A percentile compares a stretch with the other conserved stretches of the same genome.
These are phyloP conservation scores for Xylariaceae sp. DNA, from an alignment of 2,329 filamentous ascomycete genomes.

Conservation along the genomic window DNA sequence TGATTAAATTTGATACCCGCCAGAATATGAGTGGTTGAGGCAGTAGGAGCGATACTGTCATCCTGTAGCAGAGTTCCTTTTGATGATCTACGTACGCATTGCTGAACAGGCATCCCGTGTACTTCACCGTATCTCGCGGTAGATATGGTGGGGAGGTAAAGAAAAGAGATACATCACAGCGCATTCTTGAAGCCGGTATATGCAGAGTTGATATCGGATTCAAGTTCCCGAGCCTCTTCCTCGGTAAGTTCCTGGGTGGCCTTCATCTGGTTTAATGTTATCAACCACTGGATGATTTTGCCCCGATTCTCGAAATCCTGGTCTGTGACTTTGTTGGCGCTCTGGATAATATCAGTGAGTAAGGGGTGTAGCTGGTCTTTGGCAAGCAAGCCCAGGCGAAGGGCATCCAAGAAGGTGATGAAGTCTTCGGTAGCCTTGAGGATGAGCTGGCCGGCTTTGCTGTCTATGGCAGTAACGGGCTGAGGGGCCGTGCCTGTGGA, in stretches of 20 bases:
- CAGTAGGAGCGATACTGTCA: too few relatives aligned
- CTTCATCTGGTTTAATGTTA: slow-evolving; percentile 96
- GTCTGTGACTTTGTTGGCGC: slow-evolving; percentile 95
- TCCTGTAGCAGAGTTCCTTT: too few relatives aligned
- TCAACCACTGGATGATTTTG: slow-evolving; percentile 98
- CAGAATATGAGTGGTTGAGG: too few relatives aligned
- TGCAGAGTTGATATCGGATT: slow-evolving; percentile 90
- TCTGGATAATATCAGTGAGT: slow-evolving; percentile 92
- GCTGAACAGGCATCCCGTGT: too few relatives aligned
- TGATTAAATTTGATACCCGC: too few relatives aligned
- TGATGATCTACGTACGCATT: too few relatives aligned
- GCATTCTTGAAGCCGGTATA: slow-evolving; percentile 91
- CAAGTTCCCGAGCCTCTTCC: slow-evolving; percentile 82
- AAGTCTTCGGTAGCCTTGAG: slow-evolving; percentile 95
- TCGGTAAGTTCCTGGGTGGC: slow-evolving; percentile 87
- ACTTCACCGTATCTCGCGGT: too few relatives aligned
- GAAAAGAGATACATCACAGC: slow-evolving; percentile 35
- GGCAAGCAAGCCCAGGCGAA: slow-evolving; percentile 86
- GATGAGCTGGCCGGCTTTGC: slow-evolving; percentile 65
- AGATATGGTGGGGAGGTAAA: too few relatives aligned
- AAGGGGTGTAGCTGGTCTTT: slow-evolving; percentile 97
- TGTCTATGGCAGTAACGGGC: slow-evolving; percentile 40
- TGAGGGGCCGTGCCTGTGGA: slow-evolving; percentile 45
- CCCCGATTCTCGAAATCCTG: slow-evolving; percentile 91
- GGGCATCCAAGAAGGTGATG: slow-evolving; percentile 93